Evolutionary conservation across 306 rosid species (phyloP), one percentile per base, ranked within the genome.

Genomic region (Aeschynomene evenia): DNA sequence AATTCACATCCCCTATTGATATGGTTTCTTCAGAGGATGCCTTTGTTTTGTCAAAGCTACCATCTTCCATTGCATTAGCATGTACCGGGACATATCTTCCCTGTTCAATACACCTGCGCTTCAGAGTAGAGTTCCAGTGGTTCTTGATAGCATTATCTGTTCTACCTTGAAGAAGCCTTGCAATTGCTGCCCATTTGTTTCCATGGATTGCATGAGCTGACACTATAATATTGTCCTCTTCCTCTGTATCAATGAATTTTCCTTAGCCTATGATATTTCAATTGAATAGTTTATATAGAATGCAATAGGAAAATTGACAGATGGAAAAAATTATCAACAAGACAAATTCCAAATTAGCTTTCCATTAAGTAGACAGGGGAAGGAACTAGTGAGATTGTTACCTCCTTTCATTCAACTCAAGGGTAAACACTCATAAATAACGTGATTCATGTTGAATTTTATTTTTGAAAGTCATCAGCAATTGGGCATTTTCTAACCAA

Each of bases 91-190:
- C 53, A 46, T 60, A 56, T 52, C 80, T 76, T 63, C 84, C 80
- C 37, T 31, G 39, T 10, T 77, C 90, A 59, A 74, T 9, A 20
- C 57, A 77, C 80, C 83, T 85, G 46, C 90, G 88, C 81, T 68
- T 89, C 18, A 89, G 85, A 7, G 96, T 85, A 72, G 96, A 89
- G 75, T 89, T 89, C 92, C 96, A 89, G 70, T 89, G 96, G 58
- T 86, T 89, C 76, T 89, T 89, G 39, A 89, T 89, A 9, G 88
- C 88, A 49, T 86, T 89, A 79, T 89, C 96, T 21, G 96, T 89
- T 82, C 96, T 81, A 10, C 96, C 92, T 0, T 89, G 89, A 55
- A 89, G 90, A 65, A 89, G 85, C 82, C 80, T 83, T 29, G 96
- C 92, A 66, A 89, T 87, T 69, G 83, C 88, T 18, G 96, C 88